phyloP scores from a whole-genome alignment of 2,329 filamentous ascomycete species.

The Aspergillus sergii region DNA sequence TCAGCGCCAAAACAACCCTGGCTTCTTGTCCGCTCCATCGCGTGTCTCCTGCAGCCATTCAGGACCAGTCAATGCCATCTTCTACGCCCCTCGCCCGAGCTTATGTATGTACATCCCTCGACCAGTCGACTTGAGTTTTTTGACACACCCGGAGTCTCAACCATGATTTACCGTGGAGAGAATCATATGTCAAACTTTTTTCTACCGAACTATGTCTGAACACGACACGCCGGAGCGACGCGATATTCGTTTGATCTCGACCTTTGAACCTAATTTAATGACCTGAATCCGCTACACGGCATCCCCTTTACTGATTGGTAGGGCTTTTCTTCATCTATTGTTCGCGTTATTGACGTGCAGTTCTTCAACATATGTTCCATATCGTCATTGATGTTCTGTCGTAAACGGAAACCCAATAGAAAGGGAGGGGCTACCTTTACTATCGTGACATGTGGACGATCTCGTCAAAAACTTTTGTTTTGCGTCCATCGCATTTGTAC shows the following conservation, averaged over 20 bases:
- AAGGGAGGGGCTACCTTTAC: background rate
- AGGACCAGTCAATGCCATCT: background rate
- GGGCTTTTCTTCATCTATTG: background rate
- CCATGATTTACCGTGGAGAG: background rate
- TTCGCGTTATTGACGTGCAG: background rate
- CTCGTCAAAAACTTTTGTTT: background rate
- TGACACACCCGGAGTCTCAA: constrained; percentile 6
- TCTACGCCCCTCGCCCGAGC: constrained; percentile 7
- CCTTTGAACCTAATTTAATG: background rate
- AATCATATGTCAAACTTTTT: constrained; percentile 5
- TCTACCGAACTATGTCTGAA: background rate
- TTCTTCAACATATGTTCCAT: background rate
- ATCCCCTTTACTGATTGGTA: background rate
- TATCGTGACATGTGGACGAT: background rate
- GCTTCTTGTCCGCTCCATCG: constrained; percentile 26
- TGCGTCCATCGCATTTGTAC: background rate
- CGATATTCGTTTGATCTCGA: background rate
- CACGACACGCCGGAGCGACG: background rate
- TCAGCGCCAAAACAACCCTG: constrained; percentile 27
- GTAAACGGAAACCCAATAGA: background rate
- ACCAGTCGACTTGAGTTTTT: constrained; percentile 12
- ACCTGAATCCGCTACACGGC: background rate
- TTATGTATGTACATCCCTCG: constrained; percentile 7
- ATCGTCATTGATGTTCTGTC: background rate
- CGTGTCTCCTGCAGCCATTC: constrained; percentile 17